A percentile compares a stretch with the other conserved stretches of the same genome.
phyloP scores from a whole-genome alignment of 306 rosid species.

The Abrus precatorius region DNA sequence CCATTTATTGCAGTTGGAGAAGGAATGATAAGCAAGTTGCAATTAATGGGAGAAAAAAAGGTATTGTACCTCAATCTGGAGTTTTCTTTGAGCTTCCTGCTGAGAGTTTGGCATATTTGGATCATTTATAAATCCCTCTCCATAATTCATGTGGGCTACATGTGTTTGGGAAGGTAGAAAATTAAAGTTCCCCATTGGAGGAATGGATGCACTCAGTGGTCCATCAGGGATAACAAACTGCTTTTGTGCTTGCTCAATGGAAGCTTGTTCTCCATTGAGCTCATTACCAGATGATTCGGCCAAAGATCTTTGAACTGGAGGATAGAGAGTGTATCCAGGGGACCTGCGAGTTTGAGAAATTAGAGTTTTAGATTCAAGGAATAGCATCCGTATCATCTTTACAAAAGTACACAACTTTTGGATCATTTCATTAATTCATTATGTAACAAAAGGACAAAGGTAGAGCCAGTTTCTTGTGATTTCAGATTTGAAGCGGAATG shows the following conservation, averaged over 20 bases:
- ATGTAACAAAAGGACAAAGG: not conserved
- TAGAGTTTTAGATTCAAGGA: not conserved
- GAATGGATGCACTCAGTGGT: constrained; percentile 57
- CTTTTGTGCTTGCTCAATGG: constrained; percentile 54
- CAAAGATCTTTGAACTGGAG: constrained; percentile 58
- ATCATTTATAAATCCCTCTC: constrained; percentile 58
- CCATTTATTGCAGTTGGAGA: not conserved
- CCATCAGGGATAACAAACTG: constrained; percentile 63
- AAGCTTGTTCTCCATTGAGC: constrained; percentile 60
- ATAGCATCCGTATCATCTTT: constrained; percentile 11
- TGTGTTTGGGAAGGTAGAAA: constrained; percentile 61
- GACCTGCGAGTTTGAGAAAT: constrained; percentile 60
- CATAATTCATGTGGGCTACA: constrained; percentile 49
- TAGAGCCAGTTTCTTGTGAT: constrained; percentile 2
- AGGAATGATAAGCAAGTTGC: constrained; percentile 16
- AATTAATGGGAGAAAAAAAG: not conserved
- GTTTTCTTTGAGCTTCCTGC: constrained; percentile 69
- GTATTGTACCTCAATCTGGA: constrained; percentile 78
- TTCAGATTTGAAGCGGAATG: not conserved
- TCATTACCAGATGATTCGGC: constrained; percentile 52
- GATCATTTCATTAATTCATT: not conserved
- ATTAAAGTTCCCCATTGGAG: constrained; percentile 56
- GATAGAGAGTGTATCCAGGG: constrained; percentile 67
- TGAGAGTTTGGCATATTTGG: constrained; percentile 54
- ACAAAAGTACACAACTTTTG: not conserved